These are phyloP conservation scores for Halocafeteria seosinensis DNA, from an alignment of 108 stramenopile species.

Conservation along the genomic window DNA sequence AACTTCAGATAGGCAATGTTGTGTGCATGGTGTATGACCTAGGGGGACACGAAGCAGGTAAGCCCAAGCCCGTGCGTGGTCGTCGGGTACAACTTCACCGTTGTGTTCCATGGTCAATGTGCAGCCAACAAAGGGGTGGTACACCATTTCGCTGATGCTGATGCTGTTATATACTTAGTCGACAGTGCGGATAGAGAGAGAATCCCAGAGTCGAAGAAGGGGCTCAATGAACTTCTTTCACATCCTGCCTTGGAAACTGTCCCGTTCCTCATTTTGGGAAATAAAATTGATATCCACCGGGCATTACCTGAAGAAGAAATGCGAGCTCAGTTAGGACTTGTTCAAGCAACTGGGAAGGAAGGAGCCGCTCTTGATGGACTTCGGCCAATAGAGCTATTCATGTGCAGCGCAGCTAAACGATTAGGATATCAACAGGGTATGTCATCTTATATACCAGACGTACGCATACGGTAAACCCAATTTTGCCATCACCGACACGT, in stretches of 20 bases:
- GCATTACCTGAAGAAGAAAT: conserved; percentile 89
- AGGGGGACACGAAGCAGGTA: conserved; percentile 79
- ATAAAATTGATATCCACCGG: conserved; percentile 90
- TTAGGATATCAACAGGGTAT: not conserved
- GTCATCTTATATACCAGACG: too few relatives aligned
- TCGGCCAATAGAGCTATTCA: conserved; percentile 88
- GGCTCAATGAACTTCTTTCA: conserved; percentile 59
- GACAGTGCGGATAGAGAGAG: conserved; percentile 40
- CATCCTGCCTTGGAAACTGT: conserved; percentile 73
- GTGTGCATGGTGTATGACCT: conserved; percentile 84
- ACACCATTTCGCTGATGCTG: conserved; percentile 87
- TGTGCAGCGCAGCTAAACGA: conserved; percentile 69
- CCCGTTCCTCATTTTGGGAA: conserved; percentile 93
- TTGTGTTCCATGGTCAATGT: too few relatives aligned
- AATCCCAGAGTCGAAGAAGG: conserved; percentile 94
- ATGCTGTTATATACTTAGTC: conserved; percentile 85
- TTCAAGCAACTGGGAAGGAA: conserved; percentile 95
- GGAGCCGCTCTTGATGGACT: conserved; percentile 60
- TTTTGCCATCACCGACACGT: too few relatives aligned
- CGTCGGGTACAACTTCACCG: too few relatives aligned
- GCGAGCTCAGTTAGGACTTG: conserved; percentile 76
- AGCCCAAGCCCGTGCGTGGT: too few relatives aligned
- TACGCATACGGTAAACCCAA: too few relatives aligned
- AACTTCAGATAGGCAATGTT: conserved; percentile 72
- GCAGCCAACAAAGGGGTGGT: conserved; percentile 54